These are phyloP conservation scores for Conticribra guillardii DNA, from an alignment of 108 stramenopile genomes.

Conservation along the genomic window DNA sequence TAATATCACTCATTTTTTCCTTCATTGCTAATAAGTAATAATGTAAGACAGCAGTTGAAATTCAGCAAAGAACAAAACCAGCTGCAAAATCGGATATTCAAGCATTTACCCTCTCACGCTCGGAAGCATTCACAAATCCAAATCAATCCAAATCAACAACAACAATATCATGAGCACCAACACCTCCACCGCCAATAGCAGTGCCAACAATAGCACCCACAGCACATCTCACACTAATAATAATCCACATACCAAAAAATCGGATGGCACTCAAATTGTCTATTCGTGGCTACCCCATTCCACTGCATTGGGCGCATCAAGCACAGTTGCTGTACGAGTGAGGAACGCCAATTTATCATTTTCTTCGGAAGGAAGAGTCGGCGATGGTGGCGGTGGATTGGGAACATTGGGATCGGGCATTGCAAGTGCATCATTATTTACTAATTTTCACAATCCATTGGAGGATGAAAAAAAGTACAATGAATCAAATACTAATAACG, in stretches of 20 bases:
- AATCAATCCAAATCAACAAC: too few species aligned
- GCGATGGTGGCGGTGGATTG: neutral
- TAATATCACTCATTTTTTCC: too few species aligned
- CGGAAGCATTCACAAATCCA: too few species aligned
- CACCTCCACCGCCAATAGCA: slow-evolving; percentile 5
- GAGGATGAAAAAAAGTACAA: slow-evolving; percentile 27
- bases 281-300: slow-evolving; percentile 43
- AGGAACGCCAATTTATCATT: slow-evolving; percentile 4
- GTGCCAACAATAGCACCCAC: neutral
- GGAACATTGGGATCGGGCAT: neutral
- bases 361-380: neutral
- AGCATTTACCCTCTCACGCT: too few species aligned
- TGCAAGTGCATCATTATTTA: neutral
- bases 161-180: slow-evolving; percentile 9
- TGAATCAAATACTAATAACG: neutral
- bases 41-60: too few species aligned
- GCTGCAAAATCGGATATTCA: too few species aligned
- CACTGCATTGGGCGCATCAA: slow-evolving; percentile 29
- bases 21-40: too few species aligned
- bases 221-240: neutral
- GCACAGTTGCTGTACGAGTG: slow-evolving; percentile 26
- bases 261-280: slow-evolving; percentile 19
- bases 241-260: neutral
- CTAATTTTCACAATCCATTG: neutral
- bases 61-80: too few species aligned